Evolutionary conservation across 768 basidiomycete genomes (phyloP).

Genomic region (Candolleomyces aberdarensis): DNA sequence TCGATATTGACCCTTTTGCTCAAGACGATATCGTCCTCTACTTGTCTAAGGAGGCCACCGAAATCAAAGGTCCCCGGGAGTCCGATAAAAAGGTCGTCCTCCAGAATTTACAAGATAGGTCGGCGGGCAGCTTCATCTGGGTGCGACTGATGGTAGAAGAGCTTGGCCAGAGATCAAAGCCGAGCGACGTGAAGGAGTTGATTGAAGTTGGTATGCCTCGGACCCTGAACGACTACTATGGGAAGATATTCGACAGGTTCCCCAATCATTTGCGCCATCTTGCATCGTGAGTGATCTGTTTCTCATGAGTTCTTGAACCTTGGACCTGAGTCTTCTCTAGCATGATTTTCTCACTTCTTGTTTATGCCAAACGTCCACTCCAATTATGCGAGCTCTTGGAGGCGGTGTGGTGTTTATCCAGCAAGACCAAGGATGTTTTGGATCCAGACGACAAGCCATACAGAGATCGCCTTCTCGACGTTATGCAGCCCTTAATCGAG

Average conservation of each 20-base stretch:
- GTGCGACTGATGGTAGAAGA: not conserved
- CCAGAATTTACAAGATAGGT: not conserved
- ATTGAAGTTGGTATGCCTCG: not conserved
- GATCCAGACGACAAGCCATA: not conserved
- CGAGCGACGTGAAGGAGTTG: not conserved
- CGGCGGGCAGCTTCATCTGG: not conserved
- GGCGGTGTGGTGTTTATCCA: not conserved
- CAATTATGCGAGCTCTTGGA: not conserved
- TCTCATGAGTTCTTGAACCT: not conserved
- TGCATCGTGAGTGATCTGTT: not conserved
- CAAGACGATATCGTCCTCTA: not conserved
- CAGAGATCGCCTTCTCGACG: not conserved
- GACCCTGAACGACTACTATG: not conserved
- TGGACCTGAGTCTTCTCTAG: not conserved
- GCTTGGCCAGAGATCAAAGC: not conserved
- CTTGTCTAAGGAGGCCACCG: not conserved
- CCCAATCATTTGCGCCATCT: not conserved
- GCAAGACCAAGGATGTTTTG: not conserved
- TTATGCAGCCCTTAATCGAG: not conserved
- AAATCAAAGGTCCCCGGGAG: not conserved
- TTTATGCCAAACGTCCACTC: not conserved
- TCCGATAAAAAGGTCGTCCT: not conserved
- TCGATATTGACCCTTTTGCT: slow-evolving; percentile 12
- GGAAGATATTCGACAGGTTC: not conserved
- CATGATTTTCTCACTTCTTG: not conserved